Evolutionary conservation across 2,329 filamentous ascomycete species (phyloP), one percentile per base, ranked within the genome.

Genomic region (Fusarium decemcellulare): DNA sequence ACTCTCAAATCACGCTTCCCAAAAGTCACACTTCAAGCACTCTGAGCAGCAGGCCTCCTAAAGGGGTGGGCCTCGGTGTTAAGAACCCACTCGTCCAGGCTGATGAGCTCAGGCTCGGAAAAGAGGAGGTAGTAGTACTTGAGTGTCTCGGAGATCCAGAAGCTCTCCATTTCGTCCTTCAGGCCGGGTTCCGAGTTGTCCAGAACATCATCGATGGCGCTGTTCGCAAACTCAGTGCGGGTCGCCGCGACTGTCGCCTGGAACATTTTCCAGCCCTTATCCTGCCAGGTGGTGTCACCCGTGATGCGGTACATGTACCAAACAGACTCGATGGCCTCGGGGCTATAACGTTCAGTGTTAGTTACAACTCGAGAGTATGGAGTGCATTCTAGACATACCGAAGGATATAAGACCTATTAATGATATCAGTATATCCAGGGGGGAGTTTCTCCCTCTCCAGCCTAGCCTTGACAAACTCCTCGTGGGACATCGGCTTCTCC

Each of bases 291-390:
- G 2, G 85, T 81, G 68, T 96, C 92, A 50, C 93, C 94, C 0
- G 93, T 97, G 79, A 97, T 93, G 76, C 94, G 92, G 82, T 97
- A 96, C 84, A 97, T 91, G 81, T 95, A 93, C 87, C 94, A 97
- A 14, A 97, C 90, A 1, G 91, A 94, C 75, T 97, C 94, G 72
- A 97, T 94, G 1, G 93, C 93, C 82, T 97, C 94, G 18, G 93
- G 93, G 23, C 92, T 92, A 37, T 23, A 8, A 34, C 6, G 61
- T 67, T 74, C 37, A 15, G 16, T 59, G 55, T 57, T 51, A 65
- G 52, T 37, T 27, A 42, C 30, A 12, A 16, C 4, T 12, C 11
- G 14, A 42, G 15, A 39, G 68, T 62, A 10, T 15, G 32, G 32
- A 6, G 46, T 34, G 18, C 23, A 30, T 44, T 73, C 15, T 37